Base-by-base conservation (phyloP, 768 basidiomycete genomes). In the Boletus eberwhitei region DNA sequence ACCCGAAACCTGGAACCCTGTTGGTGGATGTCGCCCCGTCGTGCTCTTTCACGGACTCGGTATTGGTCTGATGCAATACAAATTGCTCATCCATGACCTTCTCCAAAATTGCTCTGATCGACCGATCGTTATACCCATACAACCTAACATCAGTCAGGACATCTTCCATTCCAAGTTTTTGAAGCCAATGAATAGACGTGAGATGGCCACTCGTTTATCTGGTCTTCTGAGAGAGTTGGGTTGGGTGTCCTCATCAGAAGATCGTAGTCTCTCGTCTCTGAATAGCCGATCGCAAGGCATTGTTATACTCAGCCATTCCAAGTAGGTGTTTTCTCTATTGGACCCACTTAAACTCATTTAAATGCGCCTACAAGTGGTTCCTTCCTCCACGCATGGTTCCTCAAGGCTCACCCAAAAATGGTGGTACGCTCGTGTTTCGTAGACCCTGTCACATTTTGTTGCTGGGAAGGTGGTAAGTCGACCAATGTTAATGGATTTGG, bases 11-110 rank as follows among this genome's bases (percentile, higher is more conserved):
- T 93, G 91, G 90, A 75, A 84, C 42, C 70, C 82, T 3, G 66
- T 68, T 17, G 76, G 66, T 38, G 85, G 81, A 24, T 78, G 77
- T 31, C 79, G 82, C 39, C 94, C 94, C 0, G 71, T 95, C 36
- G 79, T 97, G 16, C 92, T 94, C 65, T 69, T 93, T 36, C 93
- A 97, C 64, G 95, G 95, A 4, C 82, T 98, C 2, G 94, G 94
- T 11, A 78, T 95, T 46, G 93, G 93, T 4, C 70, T 91, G 12
- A 63, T 85, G 19, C 88, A 90, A 62, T 90, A 94, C 65, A 73
- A 79, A 39, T 58, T 73, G n/a, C 72, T 89, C 55, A 72, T 94
- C 50, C 70, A 73, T 12, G 73, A 86, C 58, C 75, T 94, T 19
- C 69, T 88, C 39, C 71, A 74, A 36, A 64, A 73, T 5, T 77